A percentile compares a stretch with the other conserved stretches of the same genome.
These are phyloP conservation scores for Claviceps pazoutovae DNA, from an alignment of 2,329 filamentous ascomycete genomes.

Conservation along the genomic window DNA sequence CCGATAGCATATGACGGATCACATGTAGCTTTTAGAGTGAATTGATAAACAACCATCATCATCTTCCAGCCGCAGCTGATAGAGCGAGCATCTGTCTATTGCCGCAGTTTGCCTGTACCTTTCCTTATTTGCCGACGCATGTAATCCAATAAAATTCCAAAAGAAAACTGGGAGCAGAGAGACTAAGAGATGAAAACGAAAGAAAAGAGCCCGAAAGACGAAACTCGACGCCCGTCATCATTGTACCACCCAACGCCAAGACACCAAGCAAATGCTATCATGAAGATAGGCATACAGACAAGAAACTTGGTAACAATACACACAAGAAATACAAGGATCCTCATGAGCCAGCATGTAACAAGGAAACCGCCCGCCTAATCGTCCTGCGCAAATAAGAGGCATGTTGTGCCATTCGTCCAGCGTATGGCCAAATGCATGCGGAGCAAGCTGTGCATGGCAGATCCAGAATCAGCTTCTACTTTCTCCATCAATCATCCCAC, in stretches of 20 bases:
- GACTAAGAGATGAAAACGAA: too few relatives aligned
- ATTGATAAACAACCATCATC: too few relatives aligned
- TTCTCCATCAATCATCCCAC: constrained; percentile 59
- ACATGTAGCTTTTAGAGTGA: too few relatives aligned
- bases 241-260: background rate
- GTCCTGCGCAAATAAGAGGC: too few relatives aligned
- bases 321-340: background rate
- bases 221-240: background rate
- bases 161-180: background rate
- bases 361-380: background rate
- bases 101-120: too few relatives aligned
- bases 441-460: background rate
- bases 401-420: too few relatives aligned
- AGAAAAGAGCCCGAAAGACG: background rate
- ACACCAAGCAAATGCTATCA: background rate
- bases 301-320: background rate
- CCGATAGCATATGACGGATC: too few relatives aligned
- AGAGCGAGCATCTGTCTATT: too few relatives aligned
- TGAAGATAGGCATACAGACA: background rate
- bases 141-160: too few relatives aligned
- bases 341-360: background rate
- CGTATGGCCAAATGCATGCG: too few relatives aligned
- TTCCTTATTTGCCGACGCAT: too few relatives aligned
- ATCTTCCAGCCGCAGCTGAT: too few relatives aligned
- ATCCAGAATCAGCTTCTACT: background rate